phyloP scores from a whole-genome alignment of 768 basidiomycete species.

The Clitopilus passeckerianus region DNA sequence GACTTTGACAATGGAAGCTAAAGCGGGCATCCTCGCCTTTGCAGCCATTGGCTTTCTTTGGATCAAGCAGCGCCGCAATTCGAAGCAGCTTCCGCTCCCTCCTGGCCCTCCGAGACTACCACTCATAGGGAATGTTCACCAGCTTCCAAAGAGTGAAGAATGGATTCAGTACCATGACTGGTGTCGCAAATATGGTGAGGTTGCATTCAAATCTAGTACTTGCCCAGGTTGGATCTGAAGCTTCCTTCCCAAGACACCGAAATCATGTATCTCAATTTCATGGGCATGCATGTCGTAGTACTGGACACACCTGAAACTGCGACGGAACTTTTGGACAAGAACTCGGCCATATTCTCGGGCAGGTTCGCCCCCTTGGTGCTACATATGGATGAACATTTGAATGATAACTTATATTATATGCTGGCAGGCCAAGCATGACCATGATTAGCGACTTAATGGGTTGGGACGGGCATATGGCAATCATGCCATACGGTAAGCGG shows the following conservation, averaged over 20 bases:
- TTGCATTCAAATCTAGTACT: not conserved
- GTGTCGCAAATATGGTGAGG: not conserved
- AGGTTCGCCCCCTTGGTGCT: conserved; percentile 11
- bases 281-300: conserved; percentile 18
- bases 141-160: not conserved
- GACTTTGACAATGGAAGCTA: not conserved
- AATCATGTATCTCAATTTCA: conserved; percentile 21
- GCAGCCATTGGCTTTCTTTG: not conserved
- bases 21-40: not conserved
- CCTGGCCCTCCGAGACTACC: not conserved
- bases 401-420: no score
- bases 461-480: conserved; percentile 21
- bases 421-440: conserved; percentile 9
- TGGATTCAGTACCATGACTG: not conserved
- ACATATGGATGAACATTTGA: not conserved
- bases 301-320: conserved; percentile 31
- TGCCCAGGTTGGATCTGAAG: no score
- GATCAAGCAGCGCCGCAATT: not conserved
- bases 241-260: conserved; percentile 17
- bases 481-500: conserved; percentile 24
- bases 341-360: conserved; percentile 34
- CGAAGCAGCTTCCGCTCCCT: not conserved
- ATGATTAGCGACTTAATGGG: conserved; percentile 17
- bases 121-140: not conserved
- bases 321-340: conserved; percentile 35